A percentile compares a stretch with the other conserved stretches of the same genome.
Conservation (phyloP, 306 rosid genomes). For the Trifolium fragiferum region DNA sequence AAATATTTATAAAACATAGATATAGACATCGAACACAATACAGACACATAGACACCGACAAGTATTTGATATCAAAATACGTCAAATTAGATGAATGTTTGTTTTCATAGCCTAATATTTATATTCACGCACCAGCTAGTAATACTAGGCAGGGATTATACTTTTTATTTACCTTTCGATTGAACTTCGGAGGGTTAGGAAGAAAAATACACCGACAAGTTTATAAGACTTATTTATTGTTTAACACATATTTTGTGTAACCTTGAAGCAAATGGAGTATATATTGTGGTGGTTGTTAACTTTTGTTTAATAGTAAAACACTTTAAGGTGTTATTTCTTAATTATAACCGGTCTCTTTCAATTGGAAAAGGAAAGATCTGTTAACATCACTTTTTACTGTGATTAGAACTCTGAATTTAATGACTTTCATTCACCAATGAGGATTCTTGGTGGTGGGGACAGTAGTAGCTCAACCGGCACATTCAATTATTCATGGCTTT, state of each 20-base stretch:
- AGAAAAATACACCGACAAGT: background rate
- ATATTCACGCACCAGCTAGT: too few relatives aligned
- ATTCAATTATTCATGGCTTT: constrained; percentile 32
- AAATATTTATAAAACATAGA: too few relatives aligned
- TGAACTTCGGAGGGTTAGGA: too few relatives aligned
- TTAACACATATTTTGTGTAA: background rate
- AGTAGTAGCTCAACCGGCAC: background rate
- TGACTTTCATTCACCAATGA: constrained; percentile 23
- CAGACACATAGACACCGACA: too few relatives aligned
- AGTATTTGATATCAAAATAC: too few relatives aligned
- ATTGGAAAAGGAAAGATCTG: background rate
- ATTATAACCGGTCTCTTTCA: background rate
- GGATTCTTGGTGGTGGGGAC: constrained; percentile 17
- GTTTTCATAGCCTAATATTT: too few relatives aligned
- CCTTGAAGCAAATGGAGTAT: background rate
- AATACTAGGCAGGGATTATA: too few relatives aligned
- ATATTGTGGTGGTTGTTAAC: background rate
- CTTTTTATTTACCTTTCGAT: too few relatives aligned
- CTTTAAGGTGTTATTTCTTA: background rate
- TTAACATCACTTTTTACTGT: constrained; percentile 25
- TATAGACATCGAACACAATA: too few relatives aligned
- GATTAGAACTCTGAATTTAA: constrained; percentile 7
- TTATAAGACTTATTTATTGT: background rate
- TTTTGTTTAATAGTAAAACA: constrained; percentile 11
- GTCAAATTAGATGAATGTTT: too few relatives aligned